A percentile compares a stretch with the other conserved stretches of the same genome.
These are phyloP conservation scores for Entophlyctis luteolus DNA, from an alignment of 192 early-diverging fungal genomes.

Conservation along the genomic window DNA sequence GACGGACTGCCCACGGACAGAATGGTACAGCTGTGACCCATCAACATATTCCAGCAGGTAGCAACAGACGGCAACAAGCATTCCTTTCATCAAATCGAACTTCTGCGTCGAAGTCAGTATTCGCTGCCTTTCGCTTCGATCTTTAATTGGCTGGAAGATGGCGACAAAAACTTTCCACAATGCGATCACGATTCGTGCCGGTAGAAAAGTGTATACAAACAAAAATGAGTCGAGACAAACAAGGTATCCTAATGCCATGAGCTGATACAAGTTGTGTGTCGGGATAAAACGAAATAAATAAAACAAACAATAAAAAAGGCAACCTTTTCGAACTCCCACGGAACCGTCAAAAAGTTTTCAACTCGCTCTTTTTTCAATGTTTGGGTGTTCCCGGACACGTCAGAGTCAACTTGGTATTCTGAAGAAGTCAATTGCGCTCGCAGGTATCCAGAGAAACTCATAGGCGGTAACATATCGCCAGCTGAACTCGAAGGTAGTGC, in stretches of 20 bases:
- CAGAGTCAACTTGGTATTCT: background rate
- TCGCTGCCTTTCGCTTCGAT: too few relatives aligned
- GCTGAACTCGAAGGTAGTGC: too few relatives aligned
- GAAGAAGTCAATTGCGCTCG: background rate
- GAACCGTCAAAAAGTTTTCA: constrained; percentile 82
- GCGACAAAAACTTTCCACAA: constrained; percentile 38
- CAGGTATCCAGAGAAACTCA: too few relatives aligned
- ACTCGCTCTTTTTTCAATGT: constrained; percentile 74
- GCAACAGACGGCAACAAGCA: constrained; percentile 72
- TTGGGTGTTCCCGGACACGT: background rate
- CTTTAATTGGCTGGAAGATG: background rate
- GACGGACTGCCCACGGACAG: constrained; percentile 88
- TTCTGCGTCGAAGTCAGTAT: constrained; percentile 78
- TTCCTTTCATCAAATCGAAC: constrained; percentile 85
- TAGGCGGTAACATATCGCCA: too few relatives aligned
- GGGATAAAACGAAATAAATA: background rate
- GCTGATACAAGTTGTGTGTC: constrained; percentile 50
- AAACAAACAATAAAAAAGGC: background rate
- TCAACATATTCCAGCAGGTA: constrained; percentile 76
- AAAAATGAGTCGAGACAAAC: constrained; percentile 94
- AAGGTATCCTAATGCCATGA: constrained; percentile 85
- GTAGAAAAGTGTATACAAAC: constrained; percentile 91
- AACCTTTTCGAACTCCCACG: constrained; percentile 84
- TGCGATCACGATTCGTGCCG: constrained; percentile 76
- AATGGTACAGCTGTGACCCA: constrained; percentile 87